Evolutionary conservation across 1,284 basidiomycete species (phyloP), one percentile per base, ranked within the genome.

Genomic region (Moniliella sp.): DNA sequence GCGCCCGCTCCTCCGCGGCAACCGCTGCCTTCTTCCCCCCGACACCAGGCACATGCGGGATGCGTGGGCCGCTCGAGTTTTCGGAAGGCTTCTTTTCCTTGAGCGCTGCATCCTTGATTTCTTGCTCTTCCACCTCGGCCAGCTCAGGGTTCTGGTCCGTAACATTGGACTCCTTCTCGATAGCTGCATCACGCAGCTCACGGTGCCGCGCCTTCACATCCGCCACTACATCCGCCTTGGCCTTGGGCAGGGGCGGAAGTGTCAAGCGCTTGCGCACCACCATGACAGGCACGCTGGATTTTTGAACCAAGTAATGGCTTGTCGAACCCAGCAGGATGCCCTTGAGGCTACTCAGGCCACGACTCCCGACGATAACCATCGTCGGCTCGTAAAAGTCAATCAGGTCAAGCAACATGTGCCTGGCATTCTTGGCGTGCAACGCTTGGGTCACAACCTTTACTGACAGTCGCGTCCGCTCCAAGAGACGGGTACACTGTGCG

Each of bases 301-400:
- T 83, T 64, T 83, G 83, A 27, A 94, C 82, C 30, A 94, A 73
- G 59, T 97, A 97, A 62, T 94, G 82, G 3, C 81, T 88, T 0
- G 84, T 93, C 2, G 82, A 88, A n/a, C 86, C 86, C 21, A 94
- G 74, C 4, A 94, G 68, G 50, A 93, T 88, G 15, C 84, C 84
- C 57, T 88, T 88, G 35, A 94, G 62, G 48, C 82, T 77, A 15
- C 79, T 73, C 17, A 91, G 52, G 38, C 88, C 88, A 36, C 88
- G 75, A 12, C 81, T 88, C 4, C 88, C 88, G 5, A 94, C 84
- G 33, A 97, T 86, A 16, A 88, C 69, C 75, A 94, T 81, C 2
- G 75, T 76, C 1, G 88, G 88, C 41, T 84, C 76, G 32, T 77
- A 68, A 54, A 80, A 75, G 58, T 94, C 88, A 26, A 93, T 76